Evolutionary conservation across 768 basidiomycete species (phyloP).

Genomic region (Trametopsis cervina): DNA sequence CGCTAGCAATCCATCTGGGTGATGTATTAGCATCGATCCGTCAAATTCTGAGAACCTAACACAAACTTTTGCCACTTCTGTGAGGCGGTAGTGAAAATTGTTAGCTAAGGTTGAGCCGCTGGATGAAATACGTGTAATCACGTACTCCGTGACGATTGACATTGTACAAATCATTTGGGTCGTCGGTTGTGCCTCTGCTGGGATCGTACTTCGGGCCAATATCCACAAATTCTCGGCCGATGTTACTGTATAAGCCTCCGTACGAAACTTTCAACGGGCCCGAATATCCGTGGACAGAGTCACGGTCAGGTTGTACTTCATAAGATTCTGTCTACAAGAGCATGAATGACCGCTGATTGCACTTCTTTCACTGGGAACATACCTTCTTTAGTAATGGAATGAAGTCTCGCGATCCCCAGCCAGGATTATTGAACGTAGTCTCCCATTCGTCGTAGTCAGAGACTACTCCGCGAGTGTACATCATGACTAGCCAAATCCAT

Average conservation of each 20-base stretch:
- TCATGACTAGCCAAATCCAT: too few species aligned
- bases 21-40: too few species aligned
- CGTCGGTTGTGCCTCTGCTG: slow-evolving; percentile 11
- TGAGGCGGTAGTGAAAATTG: too few species aligned
- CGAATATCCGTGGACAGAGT: slow-evolving; percentile 35
- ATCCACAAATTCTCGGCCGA: slow-evolving; percentile 22
- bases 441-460: slow-evolving; percentile 69
- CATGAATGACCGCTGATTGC: too few species aligned
- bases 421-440: slow-evolving; percentile 39
- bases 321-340: slow-evolving; percentile 32
- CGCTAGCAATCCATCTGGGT: slow-evolving; percentile 52
- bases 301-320: slow-evolving; percentile 21
- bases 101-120: too few species aligned
- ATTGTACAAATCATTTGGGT: too few species aligned
- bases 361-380: too few species aligned
- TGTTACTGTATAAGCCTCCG: slow-evolving; percentile 18
- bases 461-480: slow-evolving; percentile 53
- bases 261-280: slow-evolving; percentile 37
- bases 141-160: too few species aligned
- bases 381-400: slow-evolving; percentile 58
- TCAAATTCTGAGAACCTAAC: too few species aligned
- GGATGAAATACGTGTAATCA: too few species aligned
- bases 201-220: slow-evolving; percentile 19
- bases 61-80: too few species aligned
- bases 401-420: slow-evolving; percentile 54